Evolutionary conservation across 179 eudicot species (phyloP).

Genomic region (Spergularia azorica): DNA sequence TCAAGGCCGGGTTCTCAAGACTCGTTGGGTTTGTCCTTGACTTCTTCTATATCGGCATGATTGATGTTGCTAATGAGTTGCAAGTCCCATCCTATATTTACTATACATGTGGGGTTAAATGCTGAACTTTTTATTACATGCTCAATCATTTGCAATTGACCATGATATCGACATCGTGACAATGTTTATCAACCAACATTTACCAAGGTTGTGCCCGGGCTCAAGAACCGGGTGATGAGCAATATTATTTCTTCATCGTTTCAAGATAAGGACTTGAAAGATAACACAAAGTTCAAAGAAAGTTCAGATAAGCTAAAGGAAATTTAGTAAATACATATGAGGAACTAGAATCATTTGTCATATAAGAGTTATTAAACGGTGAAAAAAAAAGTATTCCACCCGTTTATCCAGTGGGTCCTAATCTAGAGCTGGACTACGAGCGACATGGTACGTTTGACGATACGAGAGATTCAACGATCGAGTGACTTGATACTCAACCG

Average conservation of each 20-base stretch:
- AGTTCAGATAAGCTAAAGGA: constrained; percentile 33
- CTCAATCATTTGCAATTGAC: neutral
- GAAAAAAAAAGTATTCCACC: constrained; percentile 20
- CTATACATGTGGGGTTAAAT: constrained; percentile 23
- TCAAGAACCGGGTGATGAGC: constrained; percentile 19
- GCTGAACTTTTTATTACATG: neutral
- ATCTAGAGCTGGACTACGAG: constrained; percentile 19
- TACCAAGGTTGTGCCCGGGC: neutral
- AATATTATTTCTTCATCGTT: constrained; percentile 7
- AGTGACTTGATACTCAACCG: constrained; percentile 31
- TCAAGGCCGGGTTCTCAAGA: neutral
- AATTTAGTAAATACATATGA: constrained; percentile 47
- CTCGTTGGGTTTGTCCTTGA: constrained; percentile 27
- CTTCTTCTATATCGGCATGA: constrained; percentile 25
- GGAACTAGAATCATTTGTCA: constrained; percentile 34
- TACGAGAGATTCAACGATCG: constrained; percentile 1
- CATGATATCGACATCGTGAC: constrained; percentile 2
- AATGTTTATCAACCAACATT: neutral
- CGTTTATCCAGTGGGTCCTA: constrained; percentile 49
- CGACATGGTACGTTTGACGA: constrained; percentile 13
- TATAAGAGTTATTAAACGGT: constrained; percentile 9
- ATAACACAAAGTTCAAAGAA: neutral
- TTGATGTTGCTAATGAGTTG: constrained; percentile 19
- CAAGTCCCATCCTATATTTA: constrained; percentile 16
- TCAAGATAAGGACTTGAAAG: no score